Base-by-base conservation (phyloP, 805 yeast species). In the Kockiozyma suomiensis region DNA sequence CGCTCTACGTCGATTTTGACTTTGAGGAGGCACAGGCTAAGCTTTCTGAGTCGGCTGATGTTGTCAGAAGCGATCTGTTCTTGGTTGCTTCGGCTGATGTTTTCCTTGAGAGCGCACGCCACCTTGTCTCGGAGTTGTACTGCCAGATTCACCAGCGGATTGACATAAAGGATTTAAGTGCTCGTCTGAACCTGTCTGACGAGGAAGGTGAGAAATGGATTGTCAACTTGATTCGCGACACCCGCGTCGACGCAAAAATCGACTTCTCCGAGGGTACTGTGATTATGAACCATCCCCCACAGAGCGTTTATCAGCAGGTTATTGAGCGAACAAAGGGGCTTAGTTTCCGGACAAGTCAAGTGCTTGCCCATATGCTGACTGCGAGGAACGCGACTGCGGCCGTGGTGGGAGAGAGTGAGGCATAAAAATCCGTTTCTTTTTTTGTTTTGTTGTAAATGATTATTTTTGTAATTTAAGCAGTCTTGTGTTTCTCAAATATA, bases 251-350 rank as follows among this genome's bases (percentile, higher is more conserved):
- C 67, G 85, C 84, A 30, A 79, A 80, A 71, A 80, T 83, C 59
- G 79, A 82, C 62, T 81, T 80, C 64, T 73, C 77, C 48, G 81
- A 79, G 64, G 83, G 81, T 42, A 72, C 84, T 23, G 78, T 82
- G 30, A 75, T 85, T 59, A 80, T 81, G 72, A 80, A 80, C 70
- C 84, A 82, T 65, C 82, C 83, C 58, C 73, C 78, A 21, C 79
- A 79, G 52, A 77, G 84, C 67, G 82, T 83, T 42, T 80, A 86
- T 75, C 90, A 88, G 66, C 87, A 85, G 65, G 81, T 88, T 41
- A 81, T 82, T 64, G 88, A 85, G 68, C 83, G 81, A 72, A 83
- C 88, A n/a, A 85, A 85, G 77, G 84, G 84, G 3, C 74, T 85
- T 68, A 79, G 83, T 37, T 84, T 81, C 75, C 80, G 83, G 69